A percentile compares a stretch with the other conserved stretches of the same genome.
phyloP scores from a whole-genome alignment of 805 yeast species.

The Cyberlindnera galapagoensis region DNA sequence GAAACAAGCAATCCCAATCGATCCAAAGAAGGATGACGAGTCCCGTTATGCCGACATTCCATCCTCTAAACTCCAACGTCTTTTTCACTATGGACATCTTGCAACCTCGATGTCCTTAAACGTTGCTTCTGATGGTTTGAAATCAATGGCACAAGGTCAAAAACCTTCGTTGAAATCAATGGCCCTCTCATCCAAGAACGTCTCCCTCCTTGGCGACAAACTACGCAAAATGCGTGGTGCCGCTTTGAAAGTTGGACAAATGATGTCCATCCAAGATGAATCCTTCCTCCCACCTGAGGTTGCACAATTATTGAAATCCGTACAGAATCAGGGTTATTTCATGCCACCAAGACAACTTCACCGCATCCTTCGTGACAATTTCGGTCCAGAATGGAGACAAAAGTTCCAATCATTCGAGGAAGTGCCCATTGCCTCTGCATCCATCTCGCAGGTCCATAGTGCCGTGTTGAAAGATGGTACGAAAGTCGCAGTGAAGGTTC shows the following conservation, averaged over 20 bases:
- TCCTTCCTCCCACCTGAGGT: constrained; percentile 79
- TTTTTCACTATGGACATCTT: constrained; percentile 86
- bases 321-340: constrained; percentile 91
- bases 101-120: constrained; percentile 91
- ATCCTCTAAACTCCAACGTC: constrained; percentile 74
- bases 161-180: constrained; percentile 47
- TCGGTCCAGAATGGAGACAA: constrained; percentile 75
- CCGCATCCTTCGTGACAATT: constrained; percentile 59
- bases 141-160: constrained; percentile 54
- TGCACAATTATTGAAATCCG: constrained; percentile 71
- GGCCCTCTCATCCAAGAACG: constrained; percentile 72
- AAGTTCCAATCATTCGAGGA: constrained; percentile 74
- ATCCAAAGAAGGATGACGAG: constrained; percentile 26
- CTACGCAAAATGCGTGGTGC: constrained; percentile 98
- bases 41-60: constrained; percentile 73
- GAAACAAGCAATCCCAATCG: constrained; percentile 11
- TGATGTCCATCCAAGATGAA: constrained; percentile 91
- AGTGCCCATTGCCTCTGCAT: constrained; percentile 93
- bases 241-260: constrained; percentile 94
- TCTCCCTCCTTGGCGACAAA: constrained; percentile 82
- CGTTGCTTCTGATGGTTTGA: constrained; percentile 70
- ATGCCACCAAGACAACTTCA: constrained; percentile 93
- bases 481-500: constrained; percentile 89
- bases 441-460: constrained; percentile 92
- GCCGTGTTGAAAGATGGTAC: constrained; percentile 65